phyloP scores from a whole-genome alignment of 129 eudicot species.

The sunflower (Helianthus annuus) region HanXRQr2.0-SUNRISE NC_035440.2:80025039-80025538 shows the following conservation, averaged over 20 bases:
- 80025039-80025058: no score
- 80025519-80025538: neutral
- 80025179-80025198: neutral
- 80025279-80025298: neutral
- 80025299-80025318: neutral
- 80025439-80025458: neutral
- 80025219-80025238: neutral
- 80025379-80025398: no score
- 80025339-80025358: neutral
- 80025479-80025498: neutral
- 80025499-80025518: neutral
- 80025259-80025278: neutral
- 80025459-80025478: no score
- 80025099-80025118: no score
- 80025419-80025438: neutral
- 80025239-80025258: neutral
- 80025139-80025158: no score
- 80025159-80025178: no score
- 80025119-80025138: no score
- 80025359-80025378: neutral
- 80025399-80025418: no score
- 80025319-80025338: neutral
- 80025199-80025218: neutral
- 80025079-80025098: no score
- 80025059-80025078: no score